Evolutionary conservation across 1,284 basidiomycete genomes (phyloP).

Genomic region (Malassezia furfur): DNA sequence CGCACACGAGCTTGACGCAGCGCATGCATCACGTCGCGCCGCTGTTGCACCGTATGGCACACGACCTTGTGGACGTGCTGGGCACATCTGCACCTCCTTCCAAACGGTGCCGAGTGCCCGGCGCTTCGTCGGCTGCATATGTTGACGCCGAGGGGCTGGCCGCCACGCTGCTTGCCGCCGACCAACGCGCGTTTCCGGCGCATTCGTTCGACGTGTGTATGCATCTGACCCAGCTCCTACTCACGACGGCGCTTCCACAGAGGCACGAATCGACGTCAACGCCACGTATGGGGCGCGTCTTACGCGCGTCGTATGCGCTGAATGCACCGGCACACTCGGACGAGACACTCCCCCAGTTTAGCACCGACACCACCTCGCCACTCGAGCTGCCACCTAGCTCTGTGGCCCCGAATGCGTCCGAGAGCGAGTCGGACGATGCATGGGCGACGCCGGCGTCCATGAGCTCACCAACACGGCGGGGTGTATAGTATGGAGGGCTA

Average conservation of each 20-base stretch:
- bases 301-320: not conserved
- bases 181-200: not conserved
- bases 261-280: too few relatives aligned
- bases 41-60: not conserved
- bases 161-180: not conserved
- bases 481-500: not conserved
- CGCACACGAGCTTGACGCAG: not conserved
- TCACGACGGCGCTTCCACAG: too few relatives aligned
- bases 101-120: too few relatives aligned
- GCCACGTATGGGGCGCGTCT: too few relatives aligned
- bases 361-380: conserved; percentile 1
- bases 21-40: not conserved
- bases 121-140: too few relatives aligned
- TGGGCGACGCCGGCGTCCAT: not conserved
- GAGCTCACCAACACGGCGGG: not conserved
- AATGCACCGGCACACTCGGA: not conserved
- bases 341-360: not conserved
- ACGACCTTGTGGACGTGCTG: not conserved
- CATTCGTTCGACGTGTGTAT: not conserved
- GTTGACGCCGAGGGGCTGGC: not conserved
- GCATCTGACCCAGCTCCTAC: too few relatives aligned
- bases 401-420: not conserved
- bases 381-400: not conserved
- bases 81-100: too few relatives aligned
- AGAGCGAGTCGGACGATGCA: not conserved